Percentiles rank a stretch among this genome's conserved stretches.
Evolutionary conservation across 129 eudicot genomes (phyloP).

Genomic region (Rutidosis leptorrhynchoides): DNA sequence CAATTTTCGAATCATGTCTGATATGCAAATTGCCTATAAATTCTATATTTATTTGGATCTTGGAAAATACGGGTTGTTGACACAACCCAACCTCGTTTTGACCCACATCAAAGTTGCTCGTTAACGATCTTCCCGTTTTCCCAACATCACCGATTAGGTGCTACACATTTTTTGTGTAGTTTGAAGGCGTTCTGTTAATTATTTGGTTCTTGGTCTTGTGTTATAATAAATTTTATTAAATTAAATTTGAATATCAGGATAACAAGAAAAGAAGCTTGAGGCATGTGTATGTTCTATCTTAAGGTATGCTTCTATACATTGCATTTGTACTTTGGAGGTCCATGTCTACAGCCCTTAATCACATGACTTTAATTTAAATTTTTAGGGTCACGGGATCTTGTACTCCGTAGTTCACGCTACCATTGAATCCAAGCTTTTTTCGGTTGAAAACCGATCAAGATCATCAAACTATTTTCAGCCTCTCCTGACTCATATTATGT

Average conservation of each 20-base stretch:
- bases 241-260: slow-evolving; percentile 79
- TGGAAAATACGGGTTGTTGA: background rate
- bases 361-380: background rate
- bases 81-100: background rate
- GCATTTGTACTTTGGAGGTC: background rate
- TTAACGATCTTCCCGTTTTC: background rate
- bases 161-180: background rate
- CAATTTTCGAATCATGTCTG: background rate
- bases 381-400: slow-evolving; percentile 22
- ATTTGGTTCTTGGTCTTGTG: slow-evolving; percentile 13
- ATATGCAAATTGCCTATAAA: background rate
- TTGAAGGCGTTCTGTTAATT: background rate
- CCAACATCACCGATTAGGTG: background rate
- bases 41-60: background rate
- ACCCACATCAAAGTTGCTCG: background rate
- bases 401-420: background rate
- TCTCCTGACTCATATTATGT: slow-evolving; percentile 2
- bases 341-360: background rate
- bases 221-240: no score
- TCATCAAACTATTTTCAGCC: slow-evolving; percentile 1
- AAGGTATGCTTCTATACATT: slow-evolving; percentile 20
- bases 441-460: background rate
- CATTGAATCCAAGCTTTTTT: background rate
- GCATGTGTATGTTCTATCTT: slow-evolving; percentile 6
- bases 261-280: slow-evolving; percentile 93